These are phyloP conservation scores for Lathyrus aphaca DNA, from an alignment of 306 rosid species.

Conservation along the genomic window DNA sequence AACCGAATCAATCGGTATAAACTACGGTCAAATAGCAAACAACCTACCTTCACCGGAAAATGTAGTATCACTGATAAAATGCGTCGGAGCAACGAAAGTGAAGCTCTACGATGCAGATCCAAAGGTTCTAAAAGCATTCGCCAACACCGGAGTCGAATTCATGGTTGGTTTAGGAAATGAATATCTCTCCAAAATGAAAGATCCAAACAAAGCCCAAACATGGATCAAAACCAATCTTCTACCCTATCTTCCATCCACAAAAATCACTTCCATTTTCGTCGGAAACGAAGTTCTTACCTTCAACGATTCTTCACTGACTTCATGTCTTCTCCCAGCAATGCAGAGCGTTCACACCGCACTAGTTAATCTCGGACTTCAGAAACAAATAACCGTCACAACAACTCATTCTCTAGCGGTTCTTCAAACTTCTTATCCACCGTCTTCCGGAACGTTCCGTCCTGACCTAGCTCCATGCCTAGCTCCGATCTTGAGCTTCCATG, in stretches of 20 bases:
- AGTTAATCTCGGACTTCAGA: constrained; percentile 56
- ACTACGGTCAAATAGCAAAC: constrained; percentile 95
- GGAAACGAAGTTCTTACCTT: constrained; percentile 91
- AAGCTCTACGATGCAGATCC: constrained; percentile 95
- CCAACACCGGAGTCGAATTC: constrained; percentile 74
- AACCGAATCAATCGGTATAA: constrained; percentile 67
- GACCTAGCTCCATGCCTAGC: constrained; percentile 63
- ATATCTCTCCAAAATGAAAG: constrained; percentile 64
- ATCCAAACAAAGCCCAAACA: constrained; percentile 58
- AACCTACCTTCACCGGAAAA: constrained; percentile 73
- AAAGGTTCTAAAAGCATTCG: constrained; percentile 73
- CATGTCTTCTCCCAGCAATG: constrained; percentile 83
- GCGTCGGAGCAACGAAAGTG: constrained; percentile 81
- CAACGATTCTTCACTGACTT: constrained; percentile 70
- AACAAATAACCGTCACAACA: constrained; percentile 49
- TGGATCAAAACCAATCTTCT: constrained; percentile 86
- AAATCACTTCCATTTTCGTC: constrained; percentile 80
- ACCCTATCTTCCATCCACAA: constrained; percentile 71
- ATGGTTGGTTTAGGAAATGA: constrained; percentile 85
- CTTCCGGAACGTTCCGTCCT: constrained; percentile 73
- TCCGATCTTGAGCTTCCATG: constrained; percentile 73
- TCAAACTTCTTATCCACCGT: constrained; percentile 82
- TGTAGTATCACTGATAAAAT: constrained; percentile 66
- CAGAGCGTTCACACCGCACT: constrained; percentile 78
- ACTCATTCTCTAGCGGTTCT: constrained; percentile 81